phyloP scores from a whole-genome alignment of 2,329 filamentous ascomycete genomes.

The Chrysoporthe cubensis region DNA sequence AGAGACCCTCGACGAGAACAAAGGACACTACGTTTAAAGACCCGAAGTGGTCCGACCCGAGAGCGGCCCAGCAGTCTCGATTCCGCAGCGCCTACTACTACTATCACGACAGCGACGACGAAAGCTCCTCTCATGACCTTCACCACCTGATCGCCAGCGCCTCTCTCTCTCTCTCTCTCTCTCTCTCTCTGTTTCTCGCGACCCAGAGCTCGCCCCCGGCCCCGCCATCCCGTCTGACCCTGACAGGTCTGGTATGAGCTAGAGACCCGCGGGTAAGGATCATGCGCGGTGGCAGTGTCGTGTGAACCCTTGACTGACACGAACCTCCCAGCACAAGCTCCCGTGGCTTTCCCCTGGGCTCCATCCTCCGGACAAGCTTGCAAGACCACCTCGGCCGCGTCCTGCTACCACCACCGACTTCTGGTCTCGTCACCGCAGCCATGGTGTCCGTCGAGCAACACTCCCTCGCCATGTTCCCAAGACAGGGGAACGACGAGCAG shows the following conservation, averaged over 20 bases:
- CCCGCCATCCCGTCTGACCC: slow-evolving; percentile 4
- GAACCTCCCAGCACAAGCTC: slow-evolving; percentile 15
- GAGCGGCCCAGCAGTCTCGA: neutral
- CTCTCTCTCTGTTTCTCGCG: neutral
- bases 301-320: slow-evolving; percentile 22
- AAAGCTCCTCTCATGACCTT: neutral
- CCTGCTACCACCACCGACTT: neutral
- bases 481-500: slow-evolving; percentile 34
- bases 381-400: neutral
- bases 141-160: neutral
- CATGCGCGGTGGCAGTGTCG: neutral
- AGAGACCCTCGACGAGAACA: neutral
- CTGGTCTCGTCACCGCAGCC: neutral
- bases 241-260: slow-evolving; percentile 24
- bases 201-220: neutral
- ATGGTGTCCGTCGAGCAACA: slow-evolving; percentile 34
- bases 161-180: neutral
- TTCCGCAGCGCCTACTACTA: neutral
- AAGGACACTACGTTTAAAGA: neutral
- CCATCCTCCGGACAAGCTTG: neutral
- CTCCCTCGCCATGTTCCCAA: slow-evolving; percentile 36
- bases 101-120: neutral
- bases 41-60: neutral
- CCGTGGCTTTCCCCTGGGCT: slow-evolving; percentile 7
- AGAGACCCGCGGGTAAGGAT: slow-evolving; percentile 25